Conservation (phyloP, 257 asterid genomes). For the Craterostigma plantagineum region DNA sequence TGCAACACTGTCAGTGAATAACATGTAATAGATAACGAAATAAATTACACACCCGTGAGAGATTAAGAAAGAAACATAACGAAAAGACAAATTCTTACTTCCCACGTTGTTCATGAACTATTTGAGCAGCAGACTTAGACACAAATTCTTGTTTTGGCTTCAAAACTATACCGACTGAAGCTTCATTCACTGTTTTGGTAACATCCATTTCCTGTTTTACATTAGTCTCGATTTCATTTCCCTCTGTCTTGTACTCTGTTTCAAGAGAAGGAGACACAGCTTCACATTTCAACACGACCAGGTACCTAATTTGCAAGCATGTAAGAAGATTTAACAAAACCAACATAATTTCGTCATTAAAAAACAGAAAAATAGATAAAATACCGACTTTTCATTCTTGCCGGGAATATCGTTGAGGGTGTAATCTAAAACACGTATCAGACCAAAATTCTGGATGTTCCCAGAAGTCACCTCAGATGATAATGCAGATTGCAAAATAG, state of each 20-base stretch:
- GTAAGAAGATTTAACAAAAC: neutral
- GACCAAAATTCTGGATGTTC: conserved; percentile 61
- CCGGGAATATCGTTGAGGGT: conserved; percentile 58
- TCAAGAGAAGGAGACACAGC: conserved; percentile 57
- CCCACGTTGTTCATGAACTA: conserved; percentile 55
- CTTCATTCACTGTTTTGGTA: conserved; percentile 13
- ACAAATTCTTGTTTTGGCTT: conserved; percentile 57
- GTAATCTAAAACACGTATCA: conserved; percentile 53
- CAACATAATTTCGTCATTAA: neutral
- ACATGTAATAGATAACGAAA: neutral
- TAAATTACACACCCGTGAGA: neutral
- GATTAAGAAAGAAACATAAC: neutral
- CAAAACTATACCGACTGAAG: conserved; percentile 15
- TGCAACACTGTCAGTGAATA: conserved; percentile 34
- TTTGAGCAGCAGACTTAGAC: conserved; percentile 76
- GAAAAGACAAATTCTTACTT: conserved; percentile 28
- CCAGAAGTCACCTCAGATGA: conserved; percentile 60
- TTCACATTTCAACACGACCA: conserved; percentile 62
- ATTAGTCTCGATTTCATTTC: conserved; percentile 17
- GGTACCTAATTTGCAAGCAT: conserved; percentile 21
- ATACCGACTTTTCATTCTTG: conserved; percentile 52
- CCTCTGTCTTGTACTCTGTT: conserved; percentile 33
- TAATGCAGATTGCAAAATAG: conserved; percentile 40
- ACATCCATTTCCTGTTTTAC: conserved; percentile 18
- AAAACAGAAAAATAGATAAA: neutral